phyloP scores from a whole-genome alignment of 2,329 filamentous ascomycete genomes.

The Clonostachys solani region DNA sequence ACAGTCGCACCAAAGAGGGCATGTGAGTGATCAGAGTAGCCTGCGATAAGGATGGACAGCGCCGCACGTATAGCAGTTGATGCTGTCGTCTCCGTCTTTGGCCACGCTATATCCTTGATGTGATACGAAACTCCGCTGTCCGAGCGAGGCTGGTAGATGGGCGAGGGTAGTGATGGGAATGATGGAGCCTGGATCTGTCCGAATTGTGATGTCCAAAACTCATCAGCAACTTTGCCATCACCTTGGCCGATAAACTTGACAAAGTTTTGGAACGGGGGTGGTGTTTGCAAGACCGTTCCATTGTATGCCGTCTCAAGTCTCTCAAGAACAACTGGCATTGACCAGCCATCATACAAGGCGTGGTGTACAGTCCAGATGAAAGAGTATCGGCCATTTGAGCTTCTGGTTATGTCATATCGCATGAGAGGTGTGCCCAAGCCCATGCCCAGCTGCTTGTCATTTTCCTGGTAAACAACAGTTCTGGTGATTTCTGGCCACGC shows the following conservation, averaged over 20 bases:
- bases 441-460: neutral
- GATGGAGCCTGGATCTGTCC: neutral
- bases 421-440: constrained; percentile 1
- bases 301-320: constrained; percentile 8
- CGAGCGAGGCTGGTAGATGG: neutral
- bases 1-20: constrained; percentile 13
- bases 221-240: neutral
- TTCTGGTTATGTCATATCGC: constrained; percentile 1
- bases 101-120: too few relatives aligned
- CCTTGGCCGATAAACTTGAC: constrained; percentile 19
- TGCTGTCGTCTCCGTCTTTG: constrained; percentile 1
- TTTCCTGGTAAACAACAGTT: neutral
- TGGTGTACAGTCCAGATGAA: constrained; percentile 8
- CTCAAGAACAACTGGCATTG: constrained; percentile 9
- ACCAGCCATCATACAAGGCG: constrained; percentile 14
- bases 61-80: constrained; percentile 13
- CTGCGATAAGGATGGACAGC: neutral
- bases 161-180: constrained; percentile 3
- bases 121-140: too few relatives aligned
- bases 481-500: neutral
- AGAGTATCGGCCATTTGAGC: constrained; percentile 4
- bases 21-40: constrained; percentile 12
- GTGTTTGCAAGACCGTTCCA: neutral
- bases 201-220: constrained; percentile 28
- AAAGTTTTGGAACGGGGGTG: constrained; percentile 29